phyloP scores from a whole-genome alignment of 345 rosid genomes.

The Fremontodendron californicum region DNA sequence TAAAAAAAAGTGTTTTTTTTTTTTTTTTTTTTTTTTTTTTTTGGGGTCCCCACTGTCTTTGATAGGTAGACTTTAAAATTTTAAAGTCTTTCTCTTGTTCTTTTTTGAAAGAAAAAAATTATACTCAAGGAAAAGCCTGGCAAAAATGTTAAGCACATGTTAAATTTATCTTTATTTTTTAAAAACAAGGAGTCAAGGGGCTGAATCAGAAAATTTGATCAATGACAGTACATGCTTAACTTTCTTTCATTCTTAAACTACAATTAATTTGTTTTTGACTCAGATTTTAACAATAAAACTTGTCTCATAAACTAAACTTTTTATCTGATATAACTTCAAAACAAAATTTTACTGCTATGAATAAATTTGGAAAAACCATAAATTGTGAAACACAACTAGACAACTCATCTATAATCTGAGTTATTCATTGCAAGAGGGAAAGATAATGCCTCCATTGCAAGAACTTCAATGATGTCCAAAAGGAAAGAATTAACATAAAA shows the following conservation, averaged over 20 bases:
- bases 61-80: neutral
- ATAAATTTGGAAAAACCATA: neutral
- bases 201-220: too few species aligned
- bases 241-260: too few species aligned
- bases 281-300: neutral
- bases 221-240: too few species aligned
- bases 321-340: too few species aligned
- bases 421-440: too few species aligned
- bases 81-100: neutral
- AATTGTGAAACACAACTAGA: neutral
- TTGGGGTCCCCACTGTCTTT: neutral
- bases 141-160: neutral
- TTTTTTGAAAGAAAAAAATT: neutral
- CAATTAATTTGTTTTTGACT: neutral
- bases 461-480: neutral
- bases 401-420: too few species aligned
- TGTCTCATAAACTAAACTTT: neutral
- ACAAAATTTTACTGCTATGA: neutral
- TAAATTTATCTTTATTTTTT: neutral
- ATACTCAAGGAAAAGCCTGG: neutral
- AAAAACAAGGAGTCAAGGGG: too few species aligned
- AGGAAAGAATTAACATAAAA: neutral
- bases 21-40: too few species aligned
- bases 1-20: neutral
- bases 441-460: neutral